A percentile compares a stretch with the other conserved stretches of the same genome.
Evolutionary conservation across 192 early-diverging fungal species (phyloP).

Genomic region (Phlyctochytrium planicorne): DNA sequence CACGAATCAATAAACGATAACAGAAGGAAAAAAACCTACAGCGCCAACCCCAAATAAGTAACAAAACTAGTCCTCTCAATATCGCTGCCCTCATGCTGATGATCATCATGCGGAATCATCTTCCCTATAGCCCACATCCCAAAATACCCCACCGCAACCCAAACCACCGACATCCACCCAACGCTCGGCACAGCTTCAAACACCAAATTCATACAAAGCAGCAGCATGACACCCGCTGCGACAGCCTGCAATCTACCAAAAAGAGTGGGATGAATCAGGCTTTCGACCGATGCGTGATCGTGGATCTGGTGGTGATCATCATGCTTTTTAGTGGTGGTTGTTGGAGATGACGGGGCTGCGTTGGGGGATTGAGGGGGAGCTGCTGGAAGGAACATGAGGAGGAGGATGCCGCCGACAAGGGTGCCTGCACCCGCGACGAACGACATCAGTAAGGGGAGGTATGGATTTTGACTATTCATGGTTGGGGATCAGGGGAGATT

Average conservation of each 20-base stretch:
- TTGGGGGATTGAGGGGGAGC: slow-evolving; percentile 8
- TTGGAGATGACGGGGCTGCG: slow-evolving; percentile 10
- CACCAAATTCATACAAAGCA: slow-evolving; percentile 16
- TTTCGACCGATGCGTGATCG: too few species aligned
- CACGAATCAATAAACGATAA: neutral
- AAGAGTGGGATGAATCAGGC: too few species aligned
- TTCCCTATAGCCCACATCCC: neutral
- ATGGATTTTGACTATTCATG: too few species aligned
- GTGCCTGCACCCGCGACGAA: slow-evolving; percentile 19
- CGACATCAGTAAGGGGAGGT: slow-evolving; percentile 14
- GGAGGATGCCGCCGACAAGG: neutral
- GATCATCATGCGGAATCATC: neutral
- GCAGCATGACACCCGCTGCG: slow-evolving; percentile 26
- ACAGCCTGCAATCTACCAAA: slow-evolving; percentile 22
- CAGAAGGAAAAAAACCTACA: slow-evolving; percentile 16
- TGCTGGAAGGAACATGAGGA: neutral
- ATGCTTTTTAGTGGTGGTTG: slow-evolving; percentile 15
- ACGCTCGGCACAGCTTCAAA: slow-evolving; percentile 8
- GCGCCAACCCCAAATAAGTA: slow-evolving; percentile 26
- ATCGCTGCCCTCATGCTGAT: neutral
- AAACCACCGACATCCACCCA: neutral
- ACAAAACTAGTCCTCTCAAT: slow-evolving; percentile 21
- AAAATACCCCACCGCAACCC: neutral
- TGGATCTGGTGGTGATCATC: slow-evolving; percentile 8
- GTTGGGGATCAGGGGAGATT: too few species aligned